Evolutionary conservation across 2,329 filamentous ascomycete species (phyloP).

Genomic region (Aspergillus fumigatus): DNA sequence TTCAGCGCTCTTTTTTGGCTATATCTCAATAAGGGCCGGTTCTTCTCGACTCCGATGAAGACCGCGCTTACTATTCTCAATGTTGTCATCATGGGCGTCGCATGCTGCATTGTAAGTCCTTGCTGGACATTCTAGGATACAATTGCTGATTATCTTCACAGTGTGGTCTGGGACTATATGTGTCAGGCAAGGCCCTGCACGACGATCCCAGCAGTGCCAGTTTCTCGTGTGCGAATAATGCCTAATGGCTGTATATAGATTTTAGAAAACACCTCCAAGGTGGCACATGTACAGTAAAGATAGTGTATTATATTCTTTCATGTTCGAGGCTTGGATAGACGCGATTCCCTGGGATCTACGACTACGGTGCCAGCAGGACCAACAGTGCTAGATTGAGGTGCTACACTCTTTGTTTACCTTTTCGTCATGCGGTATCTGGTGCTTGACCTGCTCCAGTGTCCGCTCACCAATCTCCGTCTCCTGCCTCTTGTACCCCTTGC

Average conservation of each 20-base stretch:
- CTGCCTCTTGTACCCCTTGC: not conserved
- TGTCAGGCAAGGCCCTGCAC: conserved; percentile 25
- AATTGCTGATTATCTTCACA: conserved; percentile 6
- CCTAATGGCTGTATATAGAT: conserved; percentile 6
- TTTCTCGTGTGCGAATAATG: conserved; percentile 25
- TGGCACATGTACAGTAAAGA: not conserved
- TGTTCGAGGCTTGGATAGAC: too few species aligned
- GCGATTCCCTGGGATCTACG: not conserved
- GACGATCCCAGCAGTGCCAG: conserved; percentile 17
- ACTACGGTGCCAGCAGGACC: not conserved
- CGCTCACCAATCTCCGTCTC: not conserved
- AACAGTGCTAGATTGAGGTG: not conserved
- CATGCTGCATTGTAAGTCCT: conserved; percentile 16
- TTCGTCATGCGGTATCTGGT: not conserved
- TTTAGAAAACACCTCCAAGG: not conserved
- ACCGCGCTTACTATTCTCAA: conserved; percentile 22
- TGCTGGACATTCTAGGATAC: not conserved
- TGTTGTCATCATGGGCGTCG: conserved; percentile 16
- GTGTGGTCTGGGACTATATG: conserved; percentile 25
- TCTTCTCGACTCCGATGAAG: conserved; percentile 27
- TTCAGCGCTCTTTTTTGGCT: conserved; percentile 32
- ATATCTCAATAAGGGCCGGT: conserved; percentile 30
- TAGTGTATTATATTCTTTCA: not conserved
- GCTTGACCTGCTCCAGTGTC: not conserved
- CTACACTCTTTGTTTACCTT: not conserved